Evolutionary conservation across 345 rosid species (phyloP), one percentile per base, ranked within the genome.

Genomic region (Pugionium cornutum): DNA sequence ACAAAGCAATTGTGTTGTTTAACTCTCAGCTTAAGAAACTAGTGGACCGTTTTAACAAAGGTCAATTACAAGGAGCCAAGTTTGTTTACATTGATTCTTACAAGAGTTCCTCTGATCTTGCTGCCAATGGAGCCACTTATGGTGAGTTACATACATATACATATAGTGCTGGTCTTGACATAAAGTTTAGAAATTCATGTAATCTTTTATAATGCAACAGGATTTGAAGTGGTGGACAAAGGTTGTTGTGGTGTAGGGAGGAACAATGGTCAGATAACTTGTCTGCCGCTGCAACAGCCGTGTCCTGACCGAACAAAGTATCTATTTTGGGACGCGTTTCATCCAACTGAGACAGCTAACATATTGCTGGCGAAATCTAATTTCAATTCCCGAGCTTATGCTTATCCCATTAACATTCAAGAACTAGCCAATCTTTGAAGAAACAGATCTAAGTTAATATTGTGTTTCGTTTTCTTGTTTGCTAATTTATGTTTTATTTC

Each of bases 161-260:
- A 45, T 36, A 29, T n/a, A 18, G 18, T 18, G 18, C 18, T 18
- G 18, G 18, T 18, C 18, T 18, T 18, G 18, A 37, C 6, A 9
- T 39, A 32, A 5, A 32, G 58, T 44, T 4, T 29, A 35, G 28
- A 27, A 5, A 6, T 44, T 67, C 2, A 18, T 18, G 18, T 18
- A 18, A 18, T 18, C 18, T 18, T 18, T 43, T 11, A 7, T 28
- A 47, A 9, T 40, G 27, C 18, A 1, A 34, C 26, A 89, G 92
- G 92, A 60, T 87, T 92, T 68, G 88, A 87, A 54, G 97, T 86
- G 44, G 68, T 82, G 41, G 95, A 92, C 76, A 86, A 82, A 63
- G 97, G 97, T 57, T 92, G 98, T 4, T 92, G 98, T 55, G 98
- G 98, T 4, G 97, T 92, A 6, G 97, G 98, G 56, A 82, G 81